phyloP scores from a whole-genome alignment of 805 yeast genomes.

The Metschnikowia dekortorum region DNA sequence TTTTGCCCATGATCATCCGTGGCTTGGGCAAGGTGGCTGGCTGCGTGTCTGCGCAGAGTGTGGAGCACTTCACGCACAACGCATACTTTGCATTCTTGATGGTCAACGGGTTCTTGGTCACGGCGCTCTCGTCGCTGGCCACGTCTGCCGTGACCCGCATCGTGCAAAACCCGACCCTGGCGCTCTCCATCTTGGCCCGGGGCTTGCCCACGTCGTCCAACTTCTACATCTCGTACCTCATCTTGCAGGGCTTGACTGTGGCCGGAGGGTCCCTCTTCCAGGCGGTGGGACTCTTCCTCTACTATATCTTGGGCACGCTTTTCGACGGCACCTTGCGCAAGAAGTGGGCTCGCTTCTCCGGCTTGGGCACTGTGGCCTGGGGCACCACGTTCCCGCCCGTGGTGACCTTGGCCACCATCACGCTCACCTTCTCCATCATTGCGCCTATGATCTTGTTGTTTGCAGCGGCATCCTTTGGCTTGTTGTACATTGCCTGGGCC shows the following conservation, averaged over 20 bases:
- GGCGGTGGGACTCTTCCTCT: slow-evolving; percentile 53
- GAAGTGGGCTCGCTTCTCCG: slow-evolving; percentile 57
- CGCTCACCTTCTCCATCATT: slow-evolving; percentile 63
- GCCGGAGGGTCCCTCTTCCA: slow-evolving; percentile 66
- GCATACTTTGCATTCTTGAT: slow-evolving; percentile 68
- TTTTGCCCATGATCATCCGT: slow-evolving; percentile 63
- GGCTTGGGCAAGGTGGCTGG: slow-evolving; percentile 60
- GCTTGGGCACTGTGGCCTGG: slow-evolving; percentile 54
- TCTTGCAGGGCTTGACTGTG: slow-evolving; percentile 63
- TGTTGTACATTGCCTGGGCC: slow-evolving; percentile 72
- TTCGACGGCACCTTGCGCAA: slow-evolving; percentile 65
- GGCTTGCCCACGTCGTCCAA: slow-evolving; percentile 71
- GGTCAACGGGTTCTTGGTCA: slow-evolving; percentile 65
- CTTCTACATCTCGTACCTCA: slow-evolving; percentile 63
- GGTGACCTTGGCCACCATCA: slow-evolving; percentile 65
- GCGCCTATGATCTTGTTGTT: slow-evolving; percentile 82
- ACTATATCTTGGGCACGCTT: slow-evolving; percentile 51
- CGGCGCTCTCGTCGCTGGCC: slow-evolving; percentile 69
- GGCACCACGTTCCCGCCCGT: slow-evolving; percentile 78
- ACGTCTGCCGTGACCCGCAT: slow-evolving; percentile 63
- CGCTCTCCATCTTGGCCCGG: slow-evolving; percentile 56
- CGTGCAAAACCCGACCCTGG: slow-evolving; percentile 52
- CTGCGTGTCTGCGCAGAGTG: slow-evolving; percentile 48
- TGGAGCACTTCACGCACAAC: slow-evolving; percentile 63
- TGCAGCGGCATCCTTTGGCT: slow-evolving; percentile 62